Conservation (phyloP, 148 eudicot species). For the Rhododendron williamsianum region DNA sequence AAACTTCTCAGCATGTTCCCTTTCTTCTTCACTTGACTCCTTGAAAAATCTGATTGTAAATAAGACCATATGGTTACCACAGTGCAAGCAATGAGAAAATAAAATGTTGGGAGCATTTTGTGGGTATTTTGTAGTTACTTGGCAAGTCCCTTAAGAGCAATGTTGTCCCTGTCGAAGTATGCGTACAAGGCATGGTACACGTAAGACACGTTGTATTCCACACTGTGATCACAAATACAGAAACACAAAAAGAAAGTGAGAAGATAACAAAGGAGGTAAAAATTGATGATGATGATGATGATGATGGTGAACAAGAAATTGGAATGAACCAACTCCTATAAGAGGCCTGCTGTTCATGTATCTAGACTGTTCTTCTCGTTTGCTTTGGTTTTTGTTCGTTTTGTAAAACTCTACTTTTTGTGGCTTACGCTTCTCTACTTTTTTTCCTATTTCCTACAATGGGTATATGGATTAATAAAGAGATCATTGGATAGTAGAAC, state of each 20-base stretch:
- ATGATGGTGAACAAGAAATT: background rate
- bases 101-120: background rate
- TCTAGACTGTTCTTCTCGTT: background rate
- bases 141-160: constrained; percentile 84
- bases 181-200: constrained; percentile 82
- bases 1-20: constrained; percentile 81
- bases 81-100: background rate
- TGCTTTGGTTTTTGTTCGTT: background rate
- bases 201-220: constrained; percentile 81
- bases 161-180: constrained; percentile 82
- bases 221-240: constrained; percentile 39
- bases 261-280: background rate
- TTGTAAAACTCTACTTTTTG: background rate
- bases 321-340: background rate
- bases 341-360: background rate
- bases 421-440: background rate
- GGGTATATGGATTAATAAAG: background rate
- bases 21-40: constrained; percentile 88
- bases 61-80: background rate
- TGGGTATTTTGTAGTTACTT: constrained; percentile 37
- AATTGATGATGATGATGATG: background rate
- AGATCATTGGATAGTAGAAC: background rate
- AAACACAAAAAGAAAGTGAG: background rate
- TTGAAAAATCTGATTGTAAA: constrained; percentile 50
- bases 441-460: background rate